phyloP scores from a whole-genome alignment of 805 yeast genomes.

The Scheffersomyces ergatensis region DNA sequence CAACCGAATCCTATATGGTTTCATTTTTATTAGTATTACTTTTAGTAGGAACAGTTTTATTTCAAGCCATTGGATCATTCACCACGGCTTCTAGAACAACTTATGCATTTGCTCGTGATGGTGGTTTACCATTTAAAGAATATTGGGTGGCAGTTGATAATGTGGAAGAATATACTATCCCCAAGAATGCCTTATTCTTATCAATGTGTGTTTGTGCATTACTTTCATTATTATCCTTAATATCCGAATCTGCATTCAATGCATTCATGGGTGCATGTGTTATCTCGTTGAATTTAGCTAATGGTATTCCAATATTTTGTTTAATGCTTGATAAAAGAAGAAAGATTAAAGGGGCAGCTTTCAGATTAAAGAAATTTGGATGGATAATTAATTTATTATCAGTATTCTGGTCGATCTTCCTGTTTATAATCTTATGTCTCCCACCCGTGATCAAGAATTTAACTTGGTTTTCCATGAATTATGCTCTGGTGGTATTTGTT shows the following conservation, averaged over 20 bases:
- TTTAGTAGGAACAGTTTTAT: conserved; percentile 66
- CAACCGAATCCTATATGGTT: conserved; percentile 66
- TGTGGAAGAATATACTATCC: conserved; percentile 55
- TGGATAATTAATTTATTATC: conserved; percentile 61
- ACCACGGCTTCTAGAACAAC: conserved; percentile 84
- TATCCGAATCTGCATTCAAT: conserved; percentile 74
- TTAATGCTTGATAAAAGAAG: conserved; percentile 57
- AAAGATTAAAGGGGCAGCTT: conserved; percentile 65
- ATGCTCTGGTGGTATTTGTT: conserved; percentile 62
- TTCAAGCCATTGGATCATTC: conserved; percentile 76
- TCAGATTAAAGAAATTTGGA: conserved; percentile 61
- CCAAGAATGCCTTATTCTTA: conserved; percentile 65
- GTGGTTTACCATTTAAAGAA: conserved; percentile 66
- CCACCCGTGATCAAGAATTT: conserved; percentile 57
- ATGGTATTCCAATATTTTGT: conserved; percentile 72
- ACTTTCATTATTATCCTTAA: conserved; percentile 62
- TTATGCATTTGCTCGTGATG: conserved; percentile 79
- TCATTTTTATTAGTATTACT: conserved; percentile 67
- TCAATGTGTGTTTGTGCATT: conserved; percentile 61
- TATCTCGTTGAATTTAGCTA: conserved; percentile 68
- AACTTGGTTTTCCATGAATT: conserved; percentile 49
- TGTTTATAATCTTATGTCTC: conserved; percentile 61
- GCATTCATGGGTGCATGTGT: conserved; percentile 86
- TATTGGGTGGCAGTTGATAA: conserved; percentile 67
- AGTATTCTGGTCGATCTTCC: conserved; percentile 56